These are phyloP conservation scores for Mycena chlorophos DNA, from an alignment of 768 basidiomycete genomes.

Conservation along the genomic window DNA sequence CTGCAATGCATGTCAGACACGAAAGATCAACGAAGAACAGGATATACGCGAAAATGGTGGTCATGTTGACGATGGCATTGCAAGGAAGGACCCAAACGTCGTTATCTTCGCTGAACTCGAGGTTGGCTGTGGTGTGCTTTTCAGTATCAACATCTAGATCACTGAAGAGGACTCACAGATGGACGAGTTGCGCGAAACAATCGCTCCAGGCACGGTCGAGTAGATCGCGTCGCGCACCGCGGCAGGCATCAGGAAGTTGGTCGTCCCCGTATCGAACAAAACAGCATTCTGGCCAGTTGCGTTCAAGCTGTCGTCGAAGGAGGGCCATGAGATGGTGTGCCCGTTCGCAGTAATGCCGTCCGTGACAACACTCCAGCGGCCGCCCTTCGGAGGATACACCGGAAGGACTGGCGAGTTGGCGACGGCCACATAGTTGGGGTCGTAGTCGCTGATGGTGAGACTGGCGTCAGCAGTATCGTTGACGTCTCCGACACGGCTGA, in stretches of 20 bases:
- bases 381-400: neutral
- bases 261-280: slow-evolving; percentile 8
- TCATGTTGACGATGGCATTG: slow-evolving; percentile 1
- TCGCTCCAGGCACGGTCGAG: slow-evolving; percentile 11
- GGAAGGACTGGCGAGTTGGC: neutral
- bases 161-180: slow-evolving; percentile 1
- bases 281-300: neutral
- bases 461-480: slow-evolving; percentile 3
- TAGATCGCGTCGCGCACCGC: slow-evolving; percentile 8
- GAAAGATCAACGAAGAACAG: neutral
- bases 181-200: slow-evolving; percentile 9
- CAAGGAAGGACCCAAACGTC: slow-evolving; percentile 18
- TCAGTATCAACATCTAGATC: neutral
- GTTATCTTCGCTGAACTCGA: neutral
- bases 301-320: neutral
- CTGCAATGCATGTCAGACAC: neutral
- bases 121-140: neutral
- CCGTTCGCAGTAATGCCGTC: slow-evolving; percentile 3
- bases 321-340: neutral
- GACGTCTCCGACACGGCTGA: slow-evolving; percentile 2
- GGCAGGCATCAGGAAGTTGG: slow-evolving; percentile 2
- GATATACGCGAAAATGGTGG: slow-evolving; percentile 4
- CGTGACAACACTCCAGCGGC: slow-evolving; percentile 4
- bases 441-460: slow-evolving; percentile 7
- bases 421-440: slow-evolving; percentile 2